Conservation (phyloP, 1,284 basidiomycete genomes). For the Afroboletus lepidellus region DNA sequence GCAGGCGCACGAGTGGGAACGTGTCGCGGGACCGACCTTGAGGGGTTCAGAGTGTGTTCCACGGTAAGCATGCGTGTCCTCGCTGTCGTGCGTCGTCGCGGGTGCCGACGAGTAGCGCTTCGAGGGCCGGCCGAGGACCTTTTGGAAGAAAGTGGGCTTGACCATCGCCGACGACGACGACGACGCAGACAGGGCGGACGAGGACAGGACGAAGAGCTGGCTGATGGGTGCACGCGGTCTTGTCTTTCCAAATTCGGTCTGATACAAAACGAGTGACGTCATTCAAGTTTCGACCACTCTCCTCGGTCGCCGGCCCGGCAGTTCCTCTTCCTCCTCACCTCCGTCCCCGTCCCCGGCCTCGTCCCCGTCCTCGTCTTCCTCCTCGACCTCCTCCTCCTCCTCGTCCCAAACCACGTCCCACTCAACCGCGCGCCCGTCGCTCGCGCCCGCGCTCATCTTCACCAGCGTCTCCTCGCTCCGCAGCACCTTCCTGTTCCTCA, state of each 20-base stretch:
- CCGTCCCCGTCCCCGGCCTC: constrained; percentile 37
- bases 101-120: constrained; percentile 27
- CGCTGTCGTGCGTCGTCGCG: constrained; percentile 3
- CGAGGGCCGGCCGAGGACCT: constrained; percentile 31
- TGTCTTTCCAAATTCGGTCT: constrained; percentile 25
- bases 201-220: background rate
- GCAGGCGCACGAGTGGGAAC: background rate
- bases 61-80: constrained; percentile 9
- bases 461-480: constrained; percentile 61
- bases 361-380: constrained; percentile 35
- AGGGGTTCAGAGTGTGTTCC: constrained; percentile 13
- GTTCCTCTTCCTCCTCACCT: constrained; percentile 33
- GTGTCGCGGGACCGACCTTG: constrained; percentile 20
- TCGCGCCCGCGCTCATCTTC: constrained; percentile 47
- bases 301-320: constrained; percentile 10
- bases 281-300: constrained; percentile 5
- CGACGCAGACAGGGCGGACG: background rate
- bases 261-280: constrained; percentile 29
- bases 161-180: constrained; percentile 22
- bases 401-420: constrained; percentile 57
- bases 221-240: constrained; percentile 21
- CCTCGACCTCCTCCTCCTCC: constrained; percentile 32
- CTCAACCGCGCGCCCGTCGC: constrained; percentile 54
- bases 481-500: constrained; percentile 61
- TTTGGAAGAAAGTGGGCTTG: constrained; percentile 33